Percentiles rank a stretch among this genome's conserved stretches.
Evolutionary conservation across 169 alveolate genomes (phyloP).

Genomic region (Eimeria falciformis): DNA sequence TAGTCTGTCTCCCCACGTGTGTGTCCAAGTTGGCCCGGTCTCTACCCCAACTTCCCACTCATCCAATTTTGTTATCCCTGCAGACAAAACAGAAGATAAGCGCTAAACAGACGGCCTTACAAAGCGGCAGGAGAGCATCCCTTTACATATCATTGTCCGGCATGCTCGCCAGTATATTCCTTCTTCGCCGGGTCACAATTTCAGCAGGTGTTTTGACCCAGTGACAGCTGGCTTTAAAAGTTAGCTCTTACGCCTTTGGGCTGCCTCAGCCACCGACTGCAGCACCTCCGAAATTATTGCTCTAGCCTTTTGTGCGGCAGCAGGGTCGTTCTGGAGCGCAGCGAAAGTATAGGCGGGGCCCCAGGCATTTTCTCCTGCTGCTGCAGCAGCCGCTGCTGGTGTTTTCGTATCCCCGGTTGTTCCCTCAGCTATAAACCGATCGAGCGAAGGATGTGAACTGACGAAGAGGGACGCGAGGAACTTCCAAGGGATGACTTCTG

Average conservation of each 20-base stretch:
- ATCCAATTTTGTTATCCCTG: slow-evolving; percentile 22
- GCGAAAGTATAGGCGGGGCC: slow-evolving; percentile 14
- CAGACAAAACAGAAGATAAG: background rate
- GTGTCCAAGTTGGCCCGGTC: slow-evolving; percentile 1
- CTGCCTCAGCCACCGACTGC: slow-evolving; percentile 42
- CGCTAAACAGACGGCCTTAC: background rate
- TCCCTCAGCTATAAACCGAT: background rate
- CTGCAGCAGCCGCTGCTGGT: slow-evolving; percentile 11
- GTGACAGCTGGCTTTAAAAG: no score
- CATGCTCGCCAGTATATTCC: no score
- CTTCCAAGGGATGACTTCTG: background rate
- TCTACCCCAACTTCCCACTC: background rate
- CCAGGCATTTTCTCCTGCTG: slow-evolving; percentile 15
- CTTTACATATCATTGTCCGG: no score
- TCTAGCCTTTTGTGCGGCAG: background rate
- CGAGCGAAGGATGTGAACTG: slow-evolving; percentile 10
- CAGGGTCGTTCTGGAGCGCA: slow-evolving; percentile 19
- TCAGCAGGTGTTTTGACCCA: no score
- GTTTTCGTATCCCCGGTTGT: background rate
- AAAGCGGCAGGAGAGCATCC: no score
- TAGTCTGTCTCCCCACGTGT: slow-evolving; percentile 14
- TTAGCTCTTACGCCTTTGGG: slow-evolving; percentile 28
- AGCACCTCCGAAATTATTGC: background rate
- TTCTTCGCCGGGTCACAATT: no score
- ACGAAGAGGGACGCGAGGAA: slow-evolving; percentile 51